Base-by-base conservation (phyloP, 1,284 basidiomycete species). In the Heterobasidion irregulare region DNA sequence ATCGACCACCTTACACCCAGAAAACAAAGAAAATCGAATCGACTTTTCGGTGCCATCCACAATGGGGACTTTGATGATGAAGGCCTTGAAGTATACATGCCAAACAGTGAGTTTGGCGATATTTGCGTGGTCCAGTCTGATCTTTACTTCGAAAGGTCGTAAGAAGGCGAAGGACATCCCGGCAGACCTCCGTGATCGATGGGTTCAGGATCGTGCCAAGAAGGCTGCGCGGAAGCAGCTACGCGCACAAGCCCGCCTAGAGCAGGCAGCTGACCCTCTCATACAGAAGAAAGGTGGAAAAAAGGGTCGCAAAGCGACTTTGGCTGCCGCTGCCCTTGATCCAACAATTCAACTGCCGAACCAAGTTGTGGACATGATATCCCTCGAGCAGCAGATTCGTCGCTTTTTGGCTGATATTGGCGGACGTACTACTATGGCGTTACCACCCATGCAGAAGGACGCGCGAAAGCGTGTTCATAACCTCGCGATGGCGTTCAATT, bases 191-290 rank as follows among this genome's bases (percentile, higher is more conserved):
- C 78, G 78, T 57, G 79, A 71, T 0, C 87, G 86, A 60, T 96
- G 92, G 92, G 79, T 83, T 57, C 79, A 79, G 53, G 94, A 96
- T 65, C 86, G 92, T 1, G 71, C 75, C 53, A 88, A 84, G 71
- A 97, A 96, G 69, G 91, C 91, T 0, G 84, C 83, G 57, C 72
- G 76, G 66, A 95, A 92, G 67, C 77, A 74, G 4, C 75, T 79
- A 43, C 83, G 92, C 3, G 79, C 76, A 1, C 70, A 80, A 2
- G 82, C 77, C 2, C 78, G 78, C 32, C 71, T 85, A 13, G 74
- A 80, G 51, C 66, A 67, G 0, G 82, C 80, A 6, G 70, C 77
- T 0, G 83, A 89, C 65, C 80, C 82, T 2, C 63, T 83, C 36
- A 64, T 74, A 16, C 55, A 59, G 16, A 80, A 83, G 61, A 85